phyloP scores from a whole-genome alignment of 1,139 yeast species.

The Kluyveromyces marxianus region DNA sequence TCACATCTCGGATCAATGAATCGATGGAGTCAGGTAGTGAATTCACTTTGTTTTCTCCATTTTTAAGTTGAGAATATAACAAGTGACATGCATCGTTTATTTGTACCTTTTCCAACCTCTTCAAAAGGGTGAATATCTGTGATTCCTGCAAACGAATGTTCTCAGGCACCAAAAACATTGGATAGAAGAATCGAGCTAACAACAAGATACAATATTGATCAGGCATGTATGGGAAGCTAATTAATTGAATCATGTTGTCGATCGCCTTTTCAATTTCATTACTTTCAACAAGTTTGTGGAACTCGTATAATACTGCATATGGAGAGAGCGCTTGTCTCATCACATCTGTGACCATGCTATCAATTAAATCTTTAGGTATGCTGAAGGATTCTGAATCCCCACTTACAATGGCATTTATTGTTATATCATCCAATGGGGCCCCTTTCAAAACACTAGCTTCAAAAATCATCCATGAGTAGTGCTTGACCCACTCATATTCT shows the following conservation, averaged over 20 bases:
- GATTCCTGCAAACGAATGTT: slow-evolving; percentile 16
- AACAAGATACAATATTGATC: slow-evolving; percentile 37
- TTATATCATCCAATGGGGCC: slow-evolving; percentile 45
- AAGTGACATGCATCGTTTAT: slow-evolving; percentile 7
- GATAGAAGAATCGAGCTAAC: slow-evolving; percentile 23
- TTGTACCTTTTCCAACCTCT: slow-evolving; percentile 15
- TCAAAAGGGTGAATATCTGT: slow-evolving; percentile 17
- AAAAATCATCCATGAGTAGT: slow-evolving; percentile 44
- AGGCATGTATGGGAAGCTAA: slow-evolving; percentile 63
- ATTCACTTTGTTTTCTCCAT: background rate
- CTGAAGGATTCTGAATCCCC: slow-evolving; percentile 28
- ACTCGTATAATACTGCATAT: slow-evolving; percentile 56
- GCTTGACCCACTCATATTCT: slow-evolving; percentile 39
- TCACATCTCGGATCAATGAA: slow-evolving; percentile 15
- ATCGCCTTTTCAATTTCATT: slow-evolving; percentile 30
- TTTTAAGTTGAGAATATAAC: slow-evolving; percentile 10
- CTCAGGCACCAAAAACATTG: slow-evolving; percentile 19
- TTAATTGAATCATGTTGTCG: slow-evolving; percentile 41
- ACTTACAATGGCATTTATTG: slow-evolving; percentile 45
- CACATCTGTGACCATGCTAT: slow-evolving; percentile 39
- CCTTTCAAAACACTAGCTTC: slow-evolving; percentile 54
- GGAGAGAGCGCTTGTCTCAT: slow-evolving; percentile 66
- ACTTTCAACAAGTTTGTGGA: slow-evolving; percentile 31
- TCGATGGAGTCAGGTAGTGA: slow-evolving; percentile 16
- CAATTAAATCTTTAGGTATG: slow-evolving; percentile 24